These are phyloP conservation scores for Hygrocybe punicea DNA, from an alignment of 768 basidiomycete genomes.

Conservation along the genomic window DNA sequence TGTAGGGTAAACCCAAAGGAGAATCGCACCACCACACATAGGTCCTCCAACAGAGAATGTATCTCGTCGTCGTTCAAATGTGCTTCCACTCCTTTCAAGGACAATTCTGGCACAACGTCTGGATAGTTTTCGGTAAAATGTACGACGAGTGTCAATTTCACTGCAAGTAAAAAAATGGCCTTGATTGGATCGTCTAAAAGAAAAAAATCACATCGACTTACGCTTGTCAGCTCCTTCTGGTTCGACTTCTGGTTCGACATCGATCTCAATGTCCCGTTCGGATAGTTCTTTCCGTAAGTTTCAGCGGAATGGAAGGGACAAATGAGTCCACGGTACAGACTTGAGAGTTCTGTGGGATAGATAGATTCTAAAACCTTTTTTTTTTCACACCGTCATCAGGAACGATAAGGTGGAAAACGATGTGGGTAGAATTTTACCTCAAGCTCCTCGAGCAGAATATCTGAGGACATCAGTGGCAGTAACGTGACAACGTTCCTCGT, in stretches of 20 bases:
- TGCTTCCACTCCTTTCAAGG: constrained; percentile 60
- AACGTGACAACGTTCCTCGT: background rate
- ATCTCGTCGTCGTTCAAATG: constrained; percentile 57
- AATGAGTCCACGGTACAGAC: constrained; percentile 55
- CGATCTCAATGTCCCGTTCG: constrained; percentile 76
- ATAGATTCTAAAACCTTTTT: constrained; percentile 88
- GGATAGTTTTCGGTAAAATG: constrained; percentile 83
- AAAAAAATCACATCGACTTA: constrained; percentile 32
- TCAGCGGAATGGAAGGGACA: constrained; percentile 41
- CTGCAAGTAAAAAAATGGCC: constrained; percentile 40
- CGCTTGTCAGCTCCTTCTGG: constrained; percentile 58
- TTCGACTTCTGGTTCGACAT: constrained; percentile 81
- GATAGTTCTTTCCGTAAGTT: constrained; percentile 70
- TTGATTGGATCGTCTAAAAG: constrained; percentile 8
- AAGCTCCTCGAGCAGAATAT: constrained; percentile 80
- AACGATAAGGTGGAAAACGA: constrained; percentile 6
- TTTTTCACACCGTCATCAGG: constrained; percentile 10
- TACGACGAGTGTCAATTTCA: constrained; percentile 68
- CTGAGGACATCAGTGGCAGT: constrained; percentile 50
- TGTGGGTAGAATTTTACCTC: constrained; percentile 54
- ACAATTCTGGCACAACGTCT: constrained; percentile 71
- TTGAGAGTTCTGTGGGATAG: constrained; percentile 88
- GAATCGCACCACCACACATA: constrained; percentile 55
- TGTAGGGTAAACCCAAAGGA: background rate
- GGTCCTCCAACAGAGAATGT: constrained; percentile 50